phyloP scores from a whole-genome alignment of 2,329 filamentous ascomycete genomes.

The Colletotrichum graminicola region DNA sequence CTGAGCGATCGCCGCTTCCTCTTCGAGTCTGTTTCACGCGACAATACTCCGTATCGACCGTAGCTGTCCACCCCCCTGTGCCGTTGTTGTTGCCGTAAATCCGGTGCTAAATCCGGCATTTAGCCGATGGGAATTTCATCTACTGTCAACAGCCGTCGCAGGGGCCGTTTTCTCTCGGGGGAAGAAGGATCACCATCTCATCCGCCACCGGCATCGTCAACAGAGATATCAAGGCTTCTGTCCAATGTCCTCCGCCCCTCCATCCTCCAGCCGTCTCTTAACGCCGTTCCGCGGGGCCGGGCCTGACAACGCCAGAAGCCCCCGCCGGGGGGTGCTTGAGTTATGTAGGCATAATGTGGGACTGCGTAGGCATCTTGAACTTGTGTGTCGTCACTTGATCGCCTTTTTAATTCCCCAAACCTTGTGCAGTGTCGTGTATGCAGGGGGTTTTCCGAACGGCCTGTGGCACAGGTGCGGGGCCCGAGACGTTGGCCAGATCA shows the following conservation, averaged over 20 bases:
- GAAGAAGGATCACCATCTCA: neutral
- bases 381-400: neutral
- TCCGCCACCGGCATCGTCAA: neutral
- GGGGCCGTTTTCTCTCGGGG: neutral
- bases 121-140: slow-evolving; percentile 15
- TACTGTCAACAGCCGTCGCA: slow-evolving; percentile 17
- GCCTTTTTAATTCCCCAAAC: neutral
- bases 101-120: slow-evolving; percentile 3
- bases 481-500: slow-evolving; percentile 39
- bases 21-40: slow-evolving; percentile 35
- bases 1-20: slow-evolving; percentile 22
- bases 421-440: neutral
- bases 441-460: slow-evolving; percentile 16
- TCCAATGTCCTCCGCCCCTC: no score
- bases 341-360: neutral
- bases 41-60: slow-evolving; percentile 30
- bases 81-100: slow-evolving; percentile 17
- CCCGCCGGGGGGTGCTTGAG: neutral
- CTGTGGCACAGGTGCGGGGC: slow-evolving; percentile 32
- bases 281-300: neutral
- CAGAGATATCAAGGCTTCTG: neutral
- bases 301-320: neutral
- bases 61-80: neutral
- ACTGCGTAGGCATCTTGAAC: neutral
- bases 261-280: neutral